A percentile compares a stretch with the other conserved stretches of the same genome.
Evolutionary conservation across 176 grass and related monocot genomes (phyloP).

Genomic region (Aegilops tauschii): DNA sequence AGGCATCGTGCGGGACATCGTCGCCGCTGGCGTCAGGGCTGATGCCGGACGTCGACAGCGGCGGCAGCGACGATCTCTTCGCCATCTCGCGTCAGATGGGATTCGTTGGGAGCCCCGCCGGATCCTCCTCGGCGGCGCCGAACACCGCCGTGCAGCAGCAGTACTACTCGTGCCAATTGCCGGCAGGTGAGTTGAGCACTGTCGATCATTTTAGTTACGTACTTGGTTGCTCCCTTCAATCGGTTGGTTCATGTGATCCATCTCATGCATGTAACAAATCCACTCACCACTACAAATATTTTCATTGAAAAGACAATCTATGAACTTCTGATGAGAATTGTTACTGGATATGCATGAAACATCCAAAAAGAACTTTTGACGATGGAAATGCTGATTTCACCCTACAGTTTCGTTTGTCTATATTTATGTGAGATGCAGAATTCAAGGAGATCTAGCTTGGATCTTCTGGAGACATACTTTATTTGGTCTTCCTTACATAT

Average conservation of each 20-base stretch:
- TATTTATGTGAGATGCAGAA: conserved; percentile 35
- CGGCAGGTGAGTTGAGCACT: conserved; percentile 40
- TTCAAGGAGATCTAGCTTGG: conserved; percentile 50
- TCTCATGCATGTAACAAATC: conserved; percentile 33
- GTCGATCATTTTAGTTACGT: conserved; percentile 11
- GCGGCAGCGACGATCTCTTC: conserved; percentile 78
- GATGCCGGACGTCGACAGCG: conserved; percentile 37
- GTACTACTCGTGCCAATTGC: conserved; percentile 38
- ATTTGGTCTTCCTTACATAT: conserved; percentile 1
- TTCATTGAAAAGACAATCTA: neutral
- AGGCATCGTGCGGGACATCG: conserved; percentile 45
- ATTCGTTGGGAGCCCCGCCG: conserved; percentile 34
- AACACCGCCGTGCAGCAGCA: conserved; percentile 34
- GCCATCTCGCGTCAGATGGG: conserved; percentile 91
- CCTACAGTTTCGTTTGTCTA: conserved; percentile 13
- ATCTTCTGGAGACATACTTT: conserved; percentile 38
- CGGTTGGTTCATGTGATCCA: conserved; percentile 21
- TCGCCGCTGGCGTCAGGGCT: conserved; percentile 33
- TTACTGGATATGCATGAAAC: neutral
- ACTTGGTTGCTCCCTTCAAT: conserved; percentile 11
- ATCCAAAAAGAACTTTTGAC: conserved; percentile 13
- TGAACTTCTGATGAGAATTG: neutral
- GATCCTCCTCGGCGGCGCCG: conserved; percentile 28
- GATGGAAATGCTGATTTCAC: conserved; percentile 26
- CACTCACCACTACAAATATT: neutral